These are phyloP conservation scores for Diplodia sapinea DNA, from an alignment of 2,329 filamentous ascomycete species.

Conservation along the genomic window DNA sequence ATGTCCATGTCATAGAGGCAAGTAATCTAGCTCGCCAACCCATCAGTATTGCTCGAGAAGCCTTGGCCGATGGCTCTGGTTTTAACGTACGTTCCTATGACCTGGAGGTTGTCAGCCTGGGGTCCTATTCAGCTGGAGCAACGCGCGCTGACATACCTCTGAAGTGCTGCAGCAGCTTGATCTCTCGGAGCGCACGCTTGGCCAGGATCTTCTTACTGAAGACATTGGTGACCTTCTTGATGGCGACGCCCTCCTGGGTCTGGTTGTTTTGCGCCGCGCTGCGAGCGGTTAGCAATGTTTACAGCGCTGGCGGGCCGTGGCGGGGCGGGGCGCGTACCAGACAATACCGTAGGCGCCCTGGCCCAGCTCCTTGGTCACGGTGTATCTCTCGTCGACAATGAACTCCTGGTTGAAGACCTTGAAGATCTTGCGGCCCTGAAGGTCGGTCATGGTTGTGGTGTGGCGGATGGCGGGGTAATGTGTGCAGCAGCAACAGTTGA, in stretches of 20 bases:
- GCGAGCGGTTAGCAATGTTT: constrained; percentile 37
- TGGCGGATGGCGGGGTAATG: constrained; percentile 17
- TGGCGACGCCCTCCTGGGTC: constrained; percentile 90
- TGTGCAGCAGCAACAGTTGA: constrained; percentile 1
- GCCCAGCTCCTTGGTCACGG: constrained; percentile 96
- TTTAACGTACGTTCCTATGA: constrained; percentile 53
- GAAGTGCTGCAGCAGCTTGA: constrained; percentile 98
- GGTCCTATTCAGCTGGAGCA: neutral
- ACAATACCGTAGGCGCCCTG: constrained; percentile 99
- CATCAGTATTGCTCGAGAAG: constrained; percentile 51
- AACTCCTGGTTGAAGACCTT: constrained; percentile 99
- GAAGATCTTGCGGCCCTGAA: constrained; percentile 84
- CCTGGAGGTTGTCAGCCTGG: constrained; percentile 43
- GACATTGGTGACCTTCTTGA: constrained; percentile 99
- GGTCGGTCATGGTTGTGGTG: constrained; percentile 60
- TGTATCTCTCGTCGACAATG: constrained; percentile 96
- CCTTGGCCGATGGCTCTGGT: constrained; percentile 57
- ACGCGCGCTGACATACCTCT: constrained; percentile 54
- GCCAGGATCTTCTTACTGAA: constrained; percentile 99
- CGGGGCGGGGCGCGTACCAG: constrained; percentile 68
- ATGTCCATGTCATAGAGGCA: constrained; percentile 99
- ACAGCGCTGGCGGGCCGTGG: constrained; percentile 33
- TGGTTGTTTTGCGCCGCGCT: constrained; percentile 92
- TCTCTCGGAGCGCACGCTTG: constrained; percentile 96
- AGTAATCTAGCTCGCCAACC: constrained; percentile 72